These are phyloP conservation scores for Russula vinacea DNA, from an alignment of 768 basidiomycete genomes.

Conservation along the genomic window DNA sequence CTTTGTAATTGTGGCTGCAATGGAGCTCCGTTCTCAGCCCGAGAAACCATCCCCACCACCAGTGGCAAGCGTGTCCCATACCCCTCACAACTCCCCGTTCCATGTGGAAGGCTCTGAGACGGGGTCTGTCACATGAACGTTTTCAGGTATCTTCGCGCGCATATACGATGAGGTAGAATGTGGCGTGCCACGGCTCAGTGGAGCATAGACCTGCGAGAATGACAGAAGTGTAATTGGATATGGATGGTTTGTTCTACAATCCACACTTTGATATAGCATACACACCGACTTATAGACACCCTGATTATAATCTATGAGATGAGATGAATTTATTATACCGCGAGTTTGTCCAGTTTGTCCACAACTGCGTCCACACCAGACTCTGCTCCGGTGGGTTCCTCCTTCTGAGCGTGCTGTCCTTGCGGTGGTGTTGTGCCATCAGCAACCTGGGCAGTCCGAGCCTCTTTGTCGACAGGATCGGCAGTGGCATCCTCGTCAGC, in stretches of 20 bases:
- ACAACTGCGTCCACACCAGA: slow-evolving; percentile 42
- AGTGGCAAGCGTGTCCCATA: slow-evolving; percentile 20
- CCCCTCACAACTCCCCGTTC: slow-evolving; percentile 1
- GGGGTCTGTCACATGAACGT: slow-evolving; percentile 19
- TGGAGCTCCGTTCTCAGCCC: slow-evolving; percentile 57
- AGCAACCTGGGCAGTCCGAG: not conserved
- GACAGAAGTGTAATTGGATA: slow-evolving; percentile 9
- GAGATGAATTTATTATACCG: slow-evolving; percentile 36
- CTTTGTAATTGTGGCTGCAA: slow-evolving; percentile 62
- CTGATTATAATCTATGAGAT: slow-evolving; percentile 23
- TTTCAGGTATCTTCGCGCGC: not conserved
- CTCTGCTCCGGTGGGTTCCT: slow-evolving; percentile 24
- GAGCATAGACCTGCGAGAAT: not conserved
- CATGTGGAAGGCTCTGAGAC: slow-evolving; percentile 20
- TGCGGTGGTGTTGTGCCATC: slow-evolving; percentile 19
- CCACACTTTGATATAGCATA: slow-evolving; percentile 23
- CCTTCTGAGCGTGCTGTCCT: slow-evolving; percentile 31
- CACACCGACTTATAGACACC: slow-evolving; percentile 21
- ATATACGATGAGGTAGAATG: not conserved
- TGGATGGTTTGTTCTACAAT: not conserved
- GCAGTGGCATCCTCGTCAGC: slow-evolving; percentile 46
- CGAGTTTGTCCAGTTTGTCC: slow-evolving; percentile 54
- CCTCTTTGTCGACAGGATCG: slow-evolving; percentile 12
- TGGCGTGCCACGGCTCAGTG: not conserved
- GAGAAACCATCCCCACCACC: slow-evolving; percentile 39